Base-by-base conservation (phyloP, 2,329 filamentous ascomycete genomes). In the Fusarium sp. region DNA sequence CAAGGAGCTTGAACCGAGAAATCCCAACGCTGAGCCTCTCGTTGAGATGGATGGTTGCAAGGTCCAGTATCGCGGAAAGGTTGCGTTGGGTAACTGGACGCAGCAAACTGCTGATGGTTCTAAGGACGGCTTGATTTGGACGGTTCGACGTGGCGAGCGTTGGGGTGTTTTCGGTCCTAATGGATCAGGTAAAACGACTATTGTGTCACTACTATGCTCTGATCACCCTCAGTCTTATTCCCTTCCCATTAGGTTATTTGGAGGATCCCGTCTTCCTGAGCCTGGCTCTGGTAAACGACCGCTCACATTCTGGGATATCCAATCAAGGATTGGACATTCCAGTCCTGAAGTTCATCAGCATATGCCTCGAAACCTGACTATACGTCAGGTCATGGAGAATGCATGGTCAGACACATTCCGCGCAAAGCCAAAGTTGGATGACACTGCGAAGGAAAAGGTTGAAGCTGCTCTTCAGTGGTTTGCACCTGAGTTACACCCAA, bases 191-290 rank as follows among this genome's bases (percentile, higher is more conserved):
- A 99, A 99, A 83, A 99, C 96, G 0, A 99, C 96, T 0, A 86
- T 99, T 41, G 87, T 98, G 28, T 96, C 94, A 7, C 85, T 99
- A 8, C 92, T 99, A 62, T 97, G 93, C 63, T 98, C 95, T 2
- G 96, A 99, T 76, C 96, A 99, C 74, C 96, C 96, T 0, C 95
- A 98, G 79, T 90, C 94, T 0, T 99, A 98, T 78, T 93, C 93
- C 1, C 88, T 94, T 25, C 94, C 95, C 1, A 91, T 99, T 65
- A 91, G 88, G 72, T 85, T 98, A 16, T 98, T 99, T 77, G 93
- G 94, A 1, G 89, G 89, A 23, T 91, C 91, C 57, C 89, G 96
- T 21, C 84, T 98, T 0, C 94, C 95, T 0, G 88, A 91, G 58
- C 86, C 88, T 0, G 92, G 91, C 0, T 88, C 88, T 1, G 83